Base-by-base conservation (phyloP, 140 eudicot species). In the Cichorium intybus region DNA sequence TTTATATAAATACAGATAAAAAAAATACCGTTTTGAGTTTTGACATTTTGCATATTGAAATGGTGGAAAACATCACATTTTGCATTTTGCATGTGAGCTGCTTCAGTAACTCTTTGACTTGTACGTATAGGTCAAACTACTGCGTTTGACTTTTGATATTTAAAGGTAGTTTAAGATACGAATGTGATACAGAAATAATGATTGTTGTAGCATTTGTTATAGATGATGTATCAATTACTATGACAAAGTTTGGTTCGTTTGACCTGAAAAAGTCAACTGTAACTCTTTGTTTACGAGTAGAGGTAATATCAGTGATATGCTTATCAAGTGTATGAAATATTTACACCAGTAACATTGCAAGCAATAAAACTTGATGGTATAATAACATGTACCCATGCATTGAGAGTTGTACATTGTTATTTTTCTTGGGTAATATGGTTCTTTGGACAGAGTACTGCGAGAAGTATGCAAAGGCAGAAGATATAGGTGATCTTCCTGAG, bases 391-490 rank as follows among this genome's bases (percentile, higher is more conserved):
- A 15, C 55, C 55, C 55, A 45, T 37, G 52, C 57, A 62, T 52
- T 53, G 48, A 41, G 28, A 53, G 59, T 62, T 52, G 65, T 66
- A 18, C 60, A 26, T 66, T 56, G n/a, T n/a, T n/a, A n/a, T n/a
- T n/a, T n/a, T n/a, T n/a, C n/a, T n/a, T n/a, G n/a, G n/a, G n/a
- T n/a, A n/a, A n/a, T n/a, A n/a, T 37, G 15, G 51, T 33, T 68
- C 60, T 23, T 76, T 53, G 24, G 71, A 50, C 88, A 91, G 96
- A 91, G 70, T 91, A 80, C 72, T 81, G 96, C 31, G 79, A 84
- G 75, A 85, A 75, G 73, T 91, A 87, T 24, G 97, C 97, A 6
- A 91, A 87, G 77, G 87, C 92, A 6, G 97, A 87, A 68, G 93
- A 91, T 55, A 82, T 69, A 24, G 97, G 90, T 24, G 93, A 73